Conservation (phyloP, 257 asterid genomes). For the Agastache rugosa region DNA sequence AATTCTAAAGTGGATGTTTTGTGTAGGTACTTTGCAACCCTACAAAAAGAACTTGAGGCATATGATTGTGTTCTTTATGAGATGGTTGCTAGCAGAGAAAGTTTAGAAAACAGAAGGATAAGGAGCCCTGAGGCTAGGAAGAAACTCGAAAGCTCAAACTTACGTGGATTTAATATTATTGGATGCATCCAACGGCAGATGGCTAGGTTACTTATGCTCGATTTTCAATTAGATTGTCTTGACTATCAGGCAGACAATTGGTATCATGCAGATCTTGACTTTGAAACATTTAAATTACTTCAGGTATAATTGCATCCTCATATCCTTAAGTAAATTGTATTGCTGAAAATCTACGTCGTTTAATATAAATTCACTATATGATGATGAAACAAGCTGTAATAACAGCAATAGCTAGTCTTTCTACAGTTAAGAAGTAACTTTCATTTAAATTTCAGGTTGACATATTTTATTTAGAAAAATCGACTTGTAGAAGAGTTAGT, state of each 20-base stretch:
- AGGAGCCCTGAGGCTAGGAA: conserved; percentile 52
- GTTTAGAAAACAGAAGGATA: conserved; percentile 68
- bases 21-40: conserved; percentile 76
- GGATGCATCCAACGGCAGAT: conserved; percentile 94
- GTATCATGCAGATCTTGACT: conserved; percentile 98
- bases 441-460: too few species aligned
- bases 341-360: neutral
- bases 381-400: too few species aligned
- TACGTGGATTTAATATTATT: conserved; percentile 72
- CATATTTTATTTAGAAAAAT: too few species aligned
- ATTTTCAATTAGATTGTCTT: conserved; percentile 92
- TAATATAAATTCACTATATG: too few species aligned
- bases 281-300: conserved; percentile 87
- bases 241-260: conserved; percentile 89
- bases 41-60: conserved; percentile 70
- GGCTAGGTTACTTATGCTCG: conserved; percentile 83
- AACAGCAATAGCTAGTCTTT: too few species aligned
- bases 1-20: conserved; percentile 26
- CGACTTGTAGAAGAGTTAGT: too few species aligned
- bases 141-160: conserved; percentile 56
- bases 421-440: too few species aligned
- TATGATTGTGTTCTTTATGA: conserved; percentile 96
- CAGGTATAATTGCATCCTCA: conserved; percentile 60
- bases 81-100: conserved; percentile 96
- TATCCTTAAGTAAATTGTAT: neutral